Evolutionary conservation across 139 green algal species (phyloP).

Genomic region (Astrephomene gubernaculifera): DNA sequence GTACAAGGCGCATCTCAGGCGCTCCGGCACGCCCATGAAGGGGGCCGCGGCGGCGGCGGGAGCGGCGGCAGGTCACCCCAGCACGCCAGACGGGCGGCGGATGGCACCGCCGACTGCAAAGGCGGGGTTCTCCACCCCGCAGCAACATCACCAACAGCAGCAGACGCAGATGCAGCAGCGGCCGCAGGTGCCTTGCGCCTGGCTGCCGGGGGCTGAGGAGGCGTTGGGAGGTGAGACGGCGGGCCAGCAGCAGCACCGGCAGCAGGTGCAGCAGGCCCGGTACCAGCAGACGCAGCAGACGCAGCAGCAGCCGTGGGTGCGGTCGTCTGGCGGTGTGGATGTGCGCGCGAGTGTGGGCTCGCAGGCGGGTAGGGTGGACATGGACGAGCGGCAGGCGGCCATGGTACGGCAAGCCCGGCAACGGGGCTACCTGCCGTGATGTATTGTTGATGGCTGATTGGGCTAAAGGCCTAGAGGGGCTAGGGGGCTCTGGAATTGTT

Average conservation of each 20-base stretch:
- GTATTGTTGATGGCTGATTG: too few relatives aligned
- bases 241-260: too few relatives aligned
- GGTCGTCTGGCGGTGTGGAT: neutral
- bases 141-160: neutral
- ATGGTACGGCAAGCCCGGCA: neutral
- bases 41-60: too few relatives aligned
- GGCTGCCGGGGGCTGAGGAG: too few relatives aligned
- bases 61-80: neutral
- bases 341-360: neutral
- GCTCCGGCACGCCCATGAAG: neutral
- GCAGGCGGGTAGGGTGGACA: neutral
- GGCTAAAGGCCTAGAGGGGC: too few relatives aligned
- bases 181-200: neutral
- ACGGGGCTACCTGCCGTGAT: neutral
- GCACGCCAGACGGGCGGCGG: slow-evolving; percentile 21
- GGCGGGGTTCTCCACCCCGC: neutral
- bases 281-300: neutral
- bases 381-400: slow-evolving; percentile 16
- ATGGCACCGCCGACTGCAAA: neutral
- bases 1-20: slow-evolving; percentile 36
- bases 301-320: neutral
- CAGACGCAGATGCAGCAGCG: neutral
- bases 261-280: neutral
- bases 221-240: too few relatives aligned
- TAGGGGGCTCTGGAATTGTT: too few relatives aligned